Percentiles rank a stretch among this genome's conserved stretches.
These are phyloP conservation scores for Botryotinia convoluta DNA, from an alignment of 2,329 filamentous ascomycete species.

Conservation along the genomic window DNA sequence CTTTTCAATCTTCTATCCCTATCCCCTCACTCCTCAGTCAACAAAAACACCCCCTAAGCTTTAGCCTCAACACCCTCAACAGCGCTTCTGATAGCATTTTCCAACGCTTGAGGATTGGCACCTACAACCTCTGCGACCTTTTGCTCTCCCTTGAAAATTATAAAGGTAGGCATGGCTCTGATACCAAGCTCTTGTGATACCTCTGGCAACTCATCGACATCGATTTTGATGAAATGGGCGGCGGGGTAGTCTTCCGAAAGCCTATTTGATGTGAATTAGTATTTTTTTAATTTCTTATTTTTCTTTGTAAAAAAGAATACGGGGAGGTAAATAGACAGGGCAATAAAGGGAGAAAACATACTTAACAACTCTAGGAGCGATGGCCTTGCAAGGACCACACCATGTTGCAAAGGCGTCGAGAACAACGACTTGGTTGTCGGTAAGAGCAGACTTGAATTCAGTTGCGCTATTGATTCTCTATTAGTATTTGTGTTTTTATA, in stretches of 20 bases:
- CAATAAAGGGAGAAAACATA: slow-evolving; percentile 42
- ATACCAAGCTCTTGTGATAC: slow-evolving; percentile 75
- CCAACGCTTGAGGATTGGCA: slow-evolving; percentile 71
- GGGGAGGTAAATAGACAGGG: slow-evolving; percentile 13
- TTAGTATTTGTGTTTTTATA: slow-evolving; percentile 25
- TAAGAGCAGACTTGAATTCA: slow-evolving; percentile 56
- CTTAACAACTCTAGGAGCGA: slow-evolving; percentile 72
- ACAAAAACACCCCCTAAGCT: background rate
- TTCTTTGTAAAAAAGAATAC: slow-evolving; percentile 22
- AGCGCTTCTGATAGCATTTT: slow-evolving; percentile 38
- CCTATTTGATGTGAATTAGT: slow-evolving; percentile 41
- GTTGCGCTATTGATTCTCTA: slow-evolving; percentile 46
- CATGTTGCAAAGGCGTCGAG: slow-evolving; percentile 86
- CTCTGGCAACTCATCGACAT: slow-evolving; percentile 78
- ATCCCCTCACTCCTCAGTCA: background rate
- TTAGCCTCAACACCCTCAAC: background rate
- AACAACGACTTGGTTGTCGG: slow-evolving; percentile 61
- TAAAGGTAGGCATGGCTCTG: slow-evolving; percentile 90
- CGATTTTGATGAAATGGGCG: slow-evolving; percentile 81
- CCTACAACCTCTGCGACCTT: slow-evolving; percentile 74
- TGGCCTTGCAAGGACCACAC: slow-evolving; percentile 94
- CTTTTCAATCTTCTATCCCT: background rate
- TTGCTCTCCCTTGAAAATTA: slow-evolving; percentile 76
- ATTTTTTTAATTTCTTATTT: background rate
- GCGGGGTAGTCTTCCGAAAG: slow-evolving; percentile 57